A percentile compares a stretch with the other conserved stretches of the same genome.
Evolutionary conservation across 1,284 basidiomycete genomes (phyloP).

Genomic region (Sporisorium scitamineum): DNA sequence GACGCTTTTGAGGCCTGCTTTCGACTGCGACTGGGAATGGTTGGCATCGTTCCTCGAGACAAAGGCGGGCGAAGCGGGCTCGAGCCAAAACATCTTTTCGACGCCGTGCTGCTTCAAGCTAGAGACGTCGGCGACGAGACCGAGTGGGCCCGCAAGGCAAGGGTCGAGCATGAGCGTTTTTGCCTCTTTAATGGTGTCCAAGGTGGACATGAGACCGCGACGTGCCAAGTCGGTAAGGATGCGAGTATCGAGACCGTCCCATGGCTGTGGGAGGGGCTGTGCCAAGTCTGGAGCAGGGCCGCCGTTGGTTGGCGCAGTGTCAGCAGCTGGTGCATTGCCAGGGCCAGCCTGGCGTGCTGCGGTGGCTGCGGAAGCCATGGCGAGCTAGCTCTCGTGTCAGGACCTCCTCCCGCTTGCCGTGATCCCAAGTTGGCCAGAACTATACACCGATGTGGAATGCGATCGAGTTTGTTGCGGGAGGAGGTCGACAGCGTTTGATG

Average conservation of each 20-base stretch:
- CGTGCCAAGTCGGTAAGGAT: conserved; percentile 50
- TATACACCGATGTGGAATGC: not conserved
- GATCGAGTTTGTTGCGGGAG: conserved; percentile 7
- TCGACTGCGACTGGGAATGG: conserved; percentile 22
- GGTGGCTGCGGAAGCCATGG: conserved; percentile 34
- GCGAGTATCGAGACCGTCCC: conserved; percentile 51
- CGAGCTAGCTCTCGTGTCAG: not conserved
- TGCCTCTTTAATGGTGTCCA: conserved; percentile 69
- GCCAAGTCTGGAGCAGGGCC: conserved; percentile 16
- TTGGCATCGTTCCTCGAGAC: conserved; percentile 32
- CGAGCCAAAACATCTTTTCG: conserved; percentile 99
- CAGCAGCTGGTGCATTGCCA: conserved; percentile 2
- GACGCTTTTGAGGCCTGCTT: conserved; percentile 43
- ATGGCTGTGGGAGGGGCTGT: conserved; percentile 26
- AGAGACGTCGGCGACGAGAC: conserved; percentile 90
- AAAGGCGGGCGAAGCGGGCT: conserved; percentile 69
- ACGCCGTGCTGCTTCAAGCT: conserved; percentile 96
- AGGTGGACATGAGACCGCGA: conserved; percentile 45
- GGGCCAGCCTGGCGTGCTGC: conserved; percentile 28
- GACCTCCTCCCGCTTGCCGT: conserved; percentile 27
- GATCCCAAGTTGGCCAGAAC: not conserved
- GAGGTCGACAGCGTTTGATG: conserved; percentile 6
- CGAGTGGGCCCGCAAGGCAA: conserved; percentile 87
- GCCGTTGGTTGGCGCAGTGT: not conserved
- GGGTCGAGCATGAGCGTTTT: conserved; percentile 96